A percentile compares a stretch with the other conserved stretches of the same genome.
These are phyloP conservation scores for Beauveria scarabaeidicola DNA, from an alignment of 2,329 filamentous ascomycete species.

Conservation along the genomic window DNA sequence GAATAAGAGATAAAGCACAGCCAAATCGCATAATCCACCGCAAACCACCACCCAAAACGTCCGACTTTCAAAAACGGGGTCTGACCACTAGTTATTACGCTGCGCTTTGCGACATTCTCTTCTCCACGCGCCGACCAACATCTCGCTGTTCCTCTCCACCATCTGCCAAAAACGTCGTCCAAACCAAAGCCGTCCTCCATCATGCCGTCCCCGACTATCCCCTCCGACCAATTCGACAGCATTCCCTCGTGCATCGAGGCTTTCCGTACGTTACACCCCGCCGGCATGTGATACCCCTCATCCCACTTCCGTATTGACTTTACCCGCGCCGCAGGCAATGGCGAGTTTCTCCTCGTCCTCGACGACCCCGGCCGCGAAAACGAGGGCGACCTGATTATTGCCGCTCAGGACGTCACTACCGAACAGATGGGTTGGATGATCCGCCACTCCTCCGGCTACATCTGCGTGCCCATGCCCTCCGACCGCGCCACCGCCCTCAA, in stretches of 20 bases:
- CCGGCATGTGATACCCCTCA: constrained; percentile 2
- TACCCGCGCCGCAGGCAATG: constrained; percentile 45
- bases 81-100: not conserved
- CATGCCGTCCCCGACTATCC: constrained; percentile 46
- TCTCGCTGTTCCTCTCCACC: not conserved
- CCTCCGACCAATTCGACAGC: constrained; percentile 49
- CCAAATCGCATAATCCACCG: not conserved
- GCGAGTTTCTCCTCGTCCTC: constrained; percentile 92
- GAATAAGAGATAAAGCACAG: not conserved
- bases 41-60: not conserved
- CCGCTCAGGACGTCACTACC: constrained; percentile 73
- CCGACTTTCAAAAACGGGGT: constrained; percentile 3
- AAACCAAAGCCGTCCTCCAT: constrained; percentile 11
- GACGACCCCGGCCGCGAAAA: constrained; percentile 91
- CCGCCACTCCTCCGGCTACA: constrained; percentile 79
- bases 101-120: not conserved
- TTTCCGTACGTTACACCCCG: constrained; percentile 43
- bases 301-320: not conserved
- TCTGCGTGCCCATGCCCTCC: constrained; percentile 77
- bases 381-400: constrained; percentile 96
- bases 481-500: constrained; percentile 59
- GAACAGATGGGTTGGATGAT: constrained; percentile 95
- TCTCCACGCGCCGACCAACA: too few species aligned
- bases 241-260: constrained; percentile 57
- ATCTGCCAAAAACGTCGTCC: not conserved